Percentiles rank a stretch among this genome's conserved stretches.
These are phyloP conservation scores for Salisapilia sapeloensis DNA, from an alignment of 352 stramenopile species.

Conservation along the genomic window DNA sequence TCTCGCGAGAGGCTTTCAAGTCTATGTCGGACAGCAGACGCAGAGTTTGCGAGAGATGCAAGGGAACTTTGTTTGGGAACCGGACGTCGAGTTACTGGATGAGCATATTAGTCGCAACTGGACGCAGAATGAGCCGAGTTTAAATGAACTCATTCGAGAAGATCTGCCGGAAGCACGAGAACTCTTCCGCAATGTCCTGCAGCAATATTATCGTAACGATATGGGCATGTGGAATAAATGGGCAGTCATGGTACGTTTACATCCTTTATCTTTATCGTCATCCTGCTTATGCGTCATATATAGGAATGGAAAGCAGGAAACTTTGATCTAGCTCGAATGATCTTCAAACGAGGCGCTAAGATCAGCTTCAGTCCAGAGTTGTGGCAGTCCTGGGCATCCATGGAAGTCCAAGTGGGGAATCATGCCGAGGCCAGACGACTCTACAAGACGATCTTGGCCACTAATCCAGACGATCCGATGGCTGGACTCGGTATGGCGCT, in stretches of 20 bases:
- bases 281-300: constrained; percentile 1
- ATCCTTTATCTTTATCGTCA: background rate
- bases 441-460: constrained; percentile 70
- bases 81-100: constrained; percentile 34
- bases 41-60: constrained; percentile 65
- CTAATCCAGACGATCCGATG: constrained; percentile 42
- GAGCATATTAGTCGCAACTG: constrained; percentile 33
- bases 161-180: constrained; percentile 49
- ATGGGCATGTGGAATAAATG: constrained; percentile 88
- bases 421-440: constrained; percentile 57
- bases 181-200: constrained; percentile 67
- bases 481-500: constrained; percentile 59
- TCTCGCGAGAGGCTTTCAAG: too few species aligned
- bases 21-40: constrained; percentile 41
- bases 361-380: constrained; percentile 54
- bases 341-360: constrained; percentile 63
- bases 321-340: constrained; percentile 66
- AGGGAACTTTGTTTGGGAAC: constrained; percentile 65
- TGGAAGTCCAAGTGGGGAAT: constrained; percentile 69
- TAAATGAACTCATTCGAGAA: constrained; percentile 71
- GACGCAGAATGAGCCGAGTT: constrained; percentile 32
- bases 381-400: constrained; percentile 75
- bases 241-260: constrained; percentile 39
- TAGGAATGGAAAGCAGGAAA: constrained; percentile 73
- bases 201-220: constrained; percentile 60